Conservation (phyloP, 1,284 basidiomycete genomes). For the Cryptococcus hybrid region DNA sequence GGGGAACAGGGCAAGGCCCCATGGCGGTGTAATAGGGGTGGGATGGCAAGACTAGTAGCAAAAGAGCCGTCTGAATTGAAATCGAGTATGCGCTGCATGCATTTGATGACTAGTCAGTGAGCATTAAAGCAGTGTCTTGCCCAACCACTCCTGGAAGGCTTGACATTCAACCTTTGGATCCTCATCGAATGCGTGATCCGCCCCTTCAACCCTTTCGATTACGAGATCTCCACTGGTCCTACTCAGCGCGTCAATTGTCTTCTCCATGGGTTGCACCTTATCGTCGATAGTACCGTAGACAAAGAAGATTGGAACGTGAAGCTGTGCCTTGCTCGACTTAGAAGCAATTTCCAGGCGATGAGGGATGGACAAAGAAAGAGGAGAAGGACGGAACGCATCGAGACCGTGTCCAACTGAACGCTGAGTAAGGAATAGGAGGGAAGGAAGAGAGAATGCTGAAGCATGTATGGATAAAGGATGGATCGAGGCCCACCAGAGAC, state of each 20-base stretch:
- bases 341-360: slow-evolving; percentile 21
- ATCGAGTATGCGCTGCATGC: not conserved
- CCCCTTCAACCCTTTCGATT: slow-evolving; percentile 31
- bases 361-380: slow-evolving; percentile 35
- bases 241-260: slow-evolving; percentile 27
- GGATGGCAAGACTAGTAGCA: slow-evolving; percentile 1
- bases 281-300: slow-evolving; percentile 36
- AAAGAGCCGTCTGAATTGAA: not conserved
- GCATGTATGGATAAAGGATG: slow-evolving; percentile 48
- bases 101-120: not conserved
- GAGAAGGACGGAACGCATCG: slow-evolving; percentile 38
- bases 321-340: slow-evolving; percentile 1
- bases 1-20: not conserved
- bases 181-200: slow-evolving; percentile 44
- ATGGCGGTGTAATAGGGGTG: slow-evolving; percentile 4
- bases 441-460: slow-evolving; percentile 45
- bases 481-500: slow-evolving; percentile 41
- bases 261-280: slow-evolving; percentile 42
- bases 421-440: slow-evolving; percentile 40
- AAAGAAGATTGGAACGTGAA: slow-evolving; percentile 34
- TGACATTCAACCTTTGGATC: slow-evolving; percentile 35
- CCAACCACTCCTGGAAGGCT: slow-evolving; percentile 40
- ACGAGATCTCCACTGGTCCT: slow-evolving; percentile 20
- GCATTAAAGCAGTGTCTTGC: slow-evolving; percentile 12
- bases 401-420: slow-evolving; percentile 33